Evolutionary conservation across 2,329 filamentous ascomycete species (phyloP).

Genomic region (Paraphoma chrysanthemicola): DNA sequence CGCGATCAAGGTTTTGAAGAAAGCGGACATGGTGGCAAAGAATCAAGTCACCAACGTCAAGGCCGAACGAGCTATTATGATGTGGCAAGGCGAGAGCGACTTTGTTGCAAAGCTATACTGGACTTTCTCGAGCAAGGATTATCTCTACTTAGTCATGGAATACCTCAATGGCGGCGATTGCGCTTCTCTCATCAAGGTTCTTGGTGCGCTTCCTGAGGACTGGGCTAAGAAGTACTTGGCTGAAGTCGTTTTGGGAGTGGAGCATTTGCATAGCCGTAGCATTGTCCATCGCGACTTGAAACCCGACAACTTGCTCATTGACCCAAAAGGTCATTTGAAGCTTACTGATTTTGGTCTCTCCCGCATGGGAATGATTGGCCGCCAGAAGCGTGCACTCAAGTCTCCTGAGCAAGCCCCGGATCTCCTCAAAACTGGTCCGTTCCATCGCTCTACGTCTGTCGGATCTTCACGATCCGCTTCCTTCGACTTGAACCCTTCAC

Average conservation of each 20-base stretch:
- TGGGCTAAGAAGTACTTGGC: conserved; percentile 98
- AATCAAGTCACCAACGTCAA: conserved; percentile 99
- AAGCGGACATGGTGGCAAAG: conserved; percentile 99
- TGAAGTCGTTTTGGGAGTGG: conserved; percentile 94
- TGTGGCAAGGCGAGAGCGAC: conserved; percentile 99
- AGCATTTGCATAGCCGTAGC: conserved; percentile 90
- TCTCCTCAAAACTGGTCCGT: conserved; percentile 88
- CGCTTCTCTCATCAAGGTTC: conserved; percentile 91
- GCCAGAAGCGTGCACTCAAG: conserved; percentile 91
- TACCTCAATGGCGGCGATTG: conserved; percentile 98
- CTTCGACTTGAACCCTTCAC: conserved; percentile 85
- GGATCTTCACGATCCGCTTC: conserved; percentile 92
- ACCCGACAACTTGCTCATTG: conserved; percentile 95
- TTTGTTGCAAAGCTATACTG: conserved; percentile 99
- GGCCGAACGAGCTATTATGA: conserved; percentile 98
- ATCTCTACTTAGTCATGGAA: conserved; percentile 98
- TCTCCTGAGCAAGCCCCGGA: conserved; percentile 82
- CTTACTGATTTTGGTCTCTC: conserved; percentile 97
- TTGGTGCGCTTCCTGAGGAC: conserved; percentile 91
- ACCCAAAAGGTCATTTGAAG: conserved; percentile 95
- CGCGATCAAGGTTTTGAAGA: conserved; percentile 97
- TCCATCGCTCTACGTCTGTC: conserved; percentile 83
- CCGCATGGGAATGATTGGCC: conserved; percentile 93
- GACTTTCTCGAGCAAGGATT: conserved; percentile 99
- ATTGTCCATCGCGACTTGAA: conserved; percentile 98